Base-by-base conservation (phyloP, 1,284 basidiomycete species). In the Fomitopsis schrenkii region DNA sequence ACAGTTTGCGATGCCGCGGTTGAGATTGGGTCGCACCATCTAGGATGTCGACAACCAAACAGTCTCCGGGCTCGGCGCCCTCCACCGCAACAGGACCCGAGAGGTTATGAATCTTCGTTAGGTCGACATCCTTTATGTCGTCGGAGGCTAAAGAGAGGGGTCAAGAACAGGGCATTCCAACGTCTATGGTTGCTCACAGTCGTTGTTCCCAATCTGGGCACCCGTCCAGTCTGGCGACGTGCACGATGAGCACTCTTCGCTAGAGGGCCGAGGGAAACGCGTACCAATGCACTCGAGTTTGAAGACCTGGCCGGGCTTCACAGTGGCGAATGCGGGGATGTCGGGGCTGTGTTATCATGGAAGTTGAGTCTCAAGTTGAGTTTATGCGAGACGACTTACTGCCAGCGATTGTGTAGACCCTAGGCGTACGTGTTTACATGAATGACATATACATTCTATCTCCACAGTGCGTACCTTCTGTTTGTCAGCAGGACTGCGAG, bases 1-100 rank as follows among this genome's bases (percentile, higher is more conserved):
- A 22, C 35, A 6, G n/a, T 33, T 14, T 5, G 26, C 17, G 28
- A 35, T 56, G 40, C 55, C 30, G 41, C 45, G 2, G 2, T 33
- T 9, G 9, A 19, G 50, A 8, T 40, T 8, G 36, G 3, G 45
- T 72, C 64, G 14, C 66, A 86, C 85, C 83, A 69, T 93, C 89
- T 19, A 93, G 75, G 60, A 93, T 90, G 63, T 93, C 90, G 8
- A 92, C 85, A 4, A 91, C 87, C 12, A 93, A 79, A 59, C 89
- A 90, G 69, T 93, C 91, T 5, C 91, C 91, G 0, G 91, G 90
- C 67, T 91, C 84, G 1, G 91, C 86, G 8, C 87, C 88, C 63
- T 90, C 86, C 17, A 93, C 83, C 0, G 83, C 85, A 60, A 93
- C 81, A 0, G 91, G 91, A 0, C 91, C 91, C 2, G 87, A 87